These are phyloP conservation scores for Sclerotinia minor DNA, from an alignment of 2,329 filamentous ascomycete species.

Conservation along the genomic window DNA sequence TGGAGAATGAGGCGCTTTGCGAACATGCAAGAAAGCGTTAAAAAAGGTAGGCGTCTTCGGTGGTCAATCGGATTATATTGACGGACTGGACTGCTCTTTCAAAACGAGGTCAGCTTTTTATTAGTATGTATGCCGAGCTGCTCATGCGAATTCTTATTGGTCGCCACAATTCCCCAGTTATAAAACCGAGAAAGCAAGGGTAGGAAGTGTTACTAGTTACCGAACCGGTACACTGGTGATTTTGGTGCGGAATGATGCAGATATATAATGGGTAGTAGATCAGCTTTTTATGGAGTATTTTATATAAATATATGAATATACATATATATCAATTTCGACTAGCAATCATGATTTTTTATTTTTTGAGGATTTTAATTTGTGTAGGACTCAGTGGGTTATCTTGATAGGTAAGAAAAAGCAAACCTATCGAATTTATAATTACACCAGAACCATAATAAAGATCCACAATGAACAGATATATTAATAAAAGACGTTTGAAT, in stretches of 20 bases:
- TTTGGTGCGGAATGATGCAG: background rate
- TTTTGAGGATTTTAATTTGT: too few relatives aligned
- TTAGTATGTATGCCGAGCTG: background rate
- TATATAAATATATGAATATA: too few relatives aligned
- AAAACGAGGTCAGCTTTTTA: slow-evolving; percentile 7
- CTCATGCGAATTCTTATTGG: background rate
- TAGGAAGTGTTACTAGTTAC: background rate
- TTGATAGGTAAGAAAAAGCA: too few relatives aligned
- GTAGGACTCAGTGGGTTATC: too few relatives aligned
- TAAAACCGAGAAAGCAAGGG: slow-evolving; percentile 14
- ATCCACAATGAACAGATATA: too few relatives aligned
- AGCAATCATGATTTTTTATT: too few relatives aligned
- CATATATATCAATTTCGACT: too few relatives aligned
- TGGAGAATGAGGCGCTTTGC: slow-evolving; percentile 32
- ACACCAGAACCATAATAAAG: too few relatives aligned
- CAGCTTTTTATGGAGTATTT: background rate
- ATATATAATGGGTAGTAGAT: background rate
- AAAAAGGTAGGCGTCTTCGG: background rate
- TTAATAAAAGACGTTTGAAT: too few relatives aligned
- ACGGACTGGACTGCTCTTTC: background rate
- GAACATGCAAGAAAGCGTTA: slow-evolving; percentile 32
- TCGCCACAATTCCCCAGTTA: background rate
- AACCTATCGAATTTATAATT: too few relatives aligned
- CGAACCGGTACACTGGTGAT: background rate
- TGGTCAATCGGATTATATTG: background rate